Conservation (phyloP, 164 flowering plant species). For the Sextonia rubra region DNA sequence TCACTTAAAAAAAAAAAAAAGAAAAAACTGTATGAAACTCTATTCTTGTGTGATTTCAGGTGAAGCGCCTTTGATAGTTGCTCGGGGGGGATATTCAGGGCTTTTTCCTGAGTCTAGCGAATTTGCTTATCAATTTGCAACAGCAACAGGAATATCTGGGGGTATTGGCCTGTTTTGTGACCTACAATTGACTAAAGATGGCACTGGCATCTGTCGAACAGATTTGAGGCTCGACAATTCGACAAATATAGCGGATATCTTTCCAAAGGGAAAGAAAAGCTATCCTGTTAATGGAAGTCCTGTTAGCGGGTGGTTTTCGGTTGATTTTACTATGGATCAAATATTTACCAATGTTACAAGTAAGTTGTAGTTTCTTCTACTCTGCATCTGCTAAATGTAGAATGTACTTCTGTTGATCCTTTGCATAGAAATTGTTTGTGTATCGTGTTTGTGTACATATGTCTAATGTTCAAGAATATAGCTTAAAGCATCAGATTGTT, state of each 20-base stretch:
- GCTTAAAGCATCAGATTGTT: not conserved
- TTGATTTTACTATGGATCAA: slow-evolving; percentile 45
- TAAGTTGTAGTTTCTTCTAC: slow-evolving; percentile 26
- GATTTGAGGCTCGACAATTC: slow-evolving; percentile 55
- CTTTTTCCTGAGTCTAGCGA: slow-evolving; percentile 62
- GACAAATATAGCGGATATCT: slow-evolving; percentile 42
- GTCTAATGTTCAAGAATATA: not conserved
- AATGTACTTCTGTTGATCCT: not conserved
- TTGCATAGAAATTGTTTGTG: no score
- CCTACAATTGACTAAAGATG: slow-evolving; percentile 71
- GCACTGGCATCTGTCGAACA: slow-evolving; percentile 50
- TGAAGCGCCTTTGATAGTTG: slow-evolving; percentile 47
- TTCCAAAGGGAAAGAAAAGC: slow-evolving; percentile 40
- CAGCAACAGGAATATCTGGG: slow-evolving; percentile 20
- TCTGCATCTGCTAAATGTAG: not conserved
- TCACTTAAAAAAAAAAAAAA: not conserved
- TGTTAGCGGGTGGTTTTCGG: slow-evolving; percentile 58
- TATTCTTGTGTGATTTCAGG: slow-evolving; percentile 33
- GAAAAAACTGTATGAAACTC: no score
- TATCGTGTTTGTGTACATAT: not conserved
- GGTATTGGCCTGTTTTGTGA: slow-evolving; percentile 49
- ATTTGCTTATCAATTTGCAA: slow-evolving; percentile 36
- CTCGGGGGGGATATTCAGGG: slow-evolving; percentile 82
- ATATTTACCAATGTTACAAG: slow-evolving; percentile 41
- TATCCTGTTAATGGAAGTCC: slow-evolving; percentile 55